Evolutionary conservation across 2,329 filamentous ascomycete species (phyloP).

Genomic region (Neobulgaria alba): DNA sequence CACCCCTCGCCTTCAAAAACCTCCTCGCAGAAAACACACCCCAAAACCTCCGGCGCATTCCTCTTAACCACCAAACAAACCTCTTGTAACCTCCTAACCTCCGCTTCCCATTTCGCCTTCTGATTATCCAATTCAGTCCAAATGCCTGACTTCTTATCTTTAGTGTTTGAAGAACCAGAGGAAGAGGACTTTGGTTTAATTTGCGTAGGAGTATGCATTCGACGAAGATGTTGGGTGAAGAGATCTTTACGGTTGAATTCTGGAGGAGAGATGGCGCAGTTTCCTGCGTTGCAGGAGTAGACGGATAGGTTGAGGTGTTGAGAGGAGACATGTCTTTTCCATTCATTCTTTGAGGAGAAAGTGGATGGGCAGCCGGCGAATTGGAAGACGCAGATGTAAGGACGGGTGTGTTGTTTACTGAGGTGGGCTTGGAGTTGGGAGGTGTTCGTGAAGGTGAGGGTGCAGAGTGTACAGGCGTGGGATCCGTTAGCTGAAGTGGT

Average conservation of each 20-base stretch:
- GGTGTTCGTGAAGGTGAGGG: slow-evolving; percentile 37
- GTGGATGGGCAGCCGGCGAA: slow-evolving; percentile 65
- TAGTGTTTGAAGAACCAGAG: too few species aligned
- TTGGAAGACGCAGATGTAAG: slow-evolving; percentile 70
- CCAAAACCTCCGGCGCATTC: slow-evolving; percentile 48
- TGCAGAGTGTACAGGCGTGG: slow-evolving; percentile 16
- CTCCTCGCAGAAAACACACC: slow-evolving; percentile 50
- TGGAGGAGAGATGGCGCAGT: slow-evolving; percentile 16
- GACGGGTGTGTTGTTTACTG: slow-evolving; percentile 40
- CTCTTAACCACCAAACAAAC: slow-evolving; percentile 55
- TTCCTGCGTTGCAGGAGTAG: slow-evolving; percentile 56
- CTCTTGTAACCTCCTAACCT: slow-evolving; percentile 46
- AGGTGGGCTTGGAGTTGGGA: slow-evolving; percentile 39
- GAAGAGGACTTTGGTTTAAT: slow-evolving; percentile 27
- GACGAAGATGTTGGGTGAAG: slow-evolving; percentile 77
- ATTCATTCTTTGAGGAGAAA: slow-evolving; percentile 84
- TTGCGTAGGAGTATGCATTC: slow-evolving; percentile 63
- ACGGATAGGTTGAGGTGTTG: slow-evolving; percentile 70
- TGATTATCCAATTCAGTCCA: slow-evolving; percentile 22
- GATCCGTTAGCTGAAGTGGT: slow-evolving; percentile 1
- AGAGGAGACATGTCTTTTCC: slow-evolving; percentile 80
- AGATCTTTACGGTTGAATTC: slow-evolving; percentile 85
- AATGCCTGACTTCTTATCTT: neutral
- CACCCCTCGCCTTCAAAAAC: slow-evolving; percentile 53
- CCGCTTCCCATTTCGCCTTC: slow-evolving; percentile 39